Conservation (phyloP, 305 asterid species). For the Fraxinus paxiana region DNA sequence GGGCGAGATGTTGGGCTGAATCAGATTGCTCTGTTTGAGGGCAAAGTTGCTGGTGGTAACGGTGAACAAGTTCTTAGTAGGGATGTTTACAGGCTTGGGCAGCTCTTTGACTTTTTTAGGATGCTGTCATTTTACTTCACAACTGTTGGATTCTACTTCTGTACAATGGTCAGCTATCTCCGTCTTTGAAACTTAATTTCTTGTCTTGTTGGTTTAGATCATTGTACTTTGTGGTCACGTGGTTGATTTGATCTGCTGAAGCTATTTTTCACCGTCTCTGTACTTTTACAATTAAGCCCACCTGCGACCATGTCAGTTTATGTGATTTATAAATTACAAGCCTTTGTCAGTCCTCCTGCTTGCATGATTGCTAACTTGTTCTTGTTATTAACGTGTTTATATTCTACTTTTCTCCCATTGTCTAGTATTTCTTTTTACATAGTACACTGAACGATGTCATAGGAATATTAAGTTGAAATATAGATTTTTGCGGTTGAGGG, state of each 20-base stretch:
- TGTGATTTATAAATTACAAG: not conserved
- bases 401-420: not conserved
- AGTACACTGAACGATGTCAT: not conserved
- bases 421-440: not conserved
- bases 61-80: constrained; percentile 95
- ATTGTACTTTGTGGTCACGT: not conserved
- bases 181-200: constrained; percentile 17
- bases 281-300: constrained; percentile 11
- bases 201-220: constrained; percentile 11
- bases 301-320: constrained; percentile 16
- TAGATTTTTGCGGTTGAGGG: not conserved
- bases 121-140: constrained; percentile 93
- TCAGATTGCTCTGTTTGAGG: constrained; percentile 93
- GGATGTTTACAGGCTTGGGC: constrained; percentile 91
- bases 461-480: not conserved
- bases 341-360: not conserved
- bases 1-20: constrained; percentile 90
- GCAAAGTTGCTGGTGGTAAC: constrained; percentile 94
- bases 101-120: constrained; percentile 88
- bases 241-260: constrained; percentile 15
- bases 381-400: not conserved
- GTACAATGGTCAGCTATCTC: constrained; percentile 71
- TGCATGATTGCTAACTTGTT: not conserved
- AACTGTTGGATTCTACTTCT: constrained; percentile 89
- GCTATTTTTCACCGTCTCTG: constrained; percentile 5